These are phyloP conservation scores for Lepraria neglecta DNA, from an alignment of 495 filamentous ascomycete genomes.

Conservation along the genomic window DNA sequence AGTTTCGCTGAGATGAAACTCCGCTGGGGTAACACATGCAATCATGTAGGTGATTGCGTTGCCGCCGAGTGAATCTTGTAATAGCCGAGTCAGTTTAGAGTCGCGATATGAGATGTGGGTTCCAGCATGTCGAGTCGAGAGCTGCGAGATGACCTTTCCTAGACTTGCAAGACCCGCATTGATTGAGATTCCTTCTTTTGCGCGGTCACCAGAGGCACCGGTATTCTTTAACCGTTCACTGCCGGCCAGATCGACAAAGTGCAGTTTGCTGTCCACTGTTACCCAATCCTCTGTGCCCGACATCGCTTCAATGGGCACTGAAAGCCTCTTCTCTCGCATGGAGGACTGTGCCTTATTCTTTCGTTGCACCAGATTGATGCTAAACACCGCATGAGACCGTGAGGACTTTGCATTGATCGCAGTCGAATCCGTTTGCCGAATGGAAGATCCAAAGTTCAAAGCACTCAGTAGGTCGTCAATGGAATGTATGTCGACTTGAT, in stretches of 20 bases:
- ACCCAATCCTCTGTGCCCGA: constrained; percentile 63
- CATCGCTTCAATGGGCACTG: constrained; percentile 78
- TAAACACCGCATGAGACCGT: constrained; percentile 98
- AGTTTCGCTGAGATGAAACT: constrained; percentile 96
- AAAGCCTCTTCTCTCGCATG: constrained; percentile 75
- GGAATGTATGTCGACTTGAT: constrained; percentile 83
- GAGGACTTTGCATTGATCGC: constrained; percentile 98
- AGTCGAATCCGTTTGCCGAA: constrained; percentile 97
- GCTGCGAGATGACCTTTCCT: constrained; percentile 96
- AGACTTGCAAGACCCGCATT: constrained; percentile 93
- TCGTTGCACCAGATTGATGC: constrained; percentile 84
- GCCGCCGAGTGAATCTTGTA: constrained; percentile 96
- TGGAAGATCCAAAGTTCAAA: constrained; percentile 85
- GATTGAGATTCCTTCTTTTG: constrained; percentile 96
- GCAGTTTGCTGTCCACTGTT: constrained; percentile 94
- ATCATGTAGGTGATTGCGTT: constrained; percentile 99
- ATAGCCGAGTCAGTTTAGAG: constrained; percentile 87
- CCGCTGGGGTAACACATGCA: constrained; percentile 92
- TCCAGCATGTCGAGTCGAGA: constrained; percentile 81
- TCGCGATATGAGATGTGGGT: constrained; percentile 97
- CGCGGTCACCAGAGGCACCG: constrained; percentile 87
- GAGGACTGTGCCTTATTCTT: constrained; percentile 55
- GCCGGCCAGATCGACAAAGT: constrained; percentile 97
- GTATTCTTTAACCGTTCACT: constrained; percentile 98
- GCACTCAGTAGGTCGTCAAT: constrained; percentile 85